Evolutionary conservation across 1,284 basidiomycete genomes (phyloP), one percentile per base, ranked within the genome.

Genomic region (Acaromyces ingoldii): DNA sequence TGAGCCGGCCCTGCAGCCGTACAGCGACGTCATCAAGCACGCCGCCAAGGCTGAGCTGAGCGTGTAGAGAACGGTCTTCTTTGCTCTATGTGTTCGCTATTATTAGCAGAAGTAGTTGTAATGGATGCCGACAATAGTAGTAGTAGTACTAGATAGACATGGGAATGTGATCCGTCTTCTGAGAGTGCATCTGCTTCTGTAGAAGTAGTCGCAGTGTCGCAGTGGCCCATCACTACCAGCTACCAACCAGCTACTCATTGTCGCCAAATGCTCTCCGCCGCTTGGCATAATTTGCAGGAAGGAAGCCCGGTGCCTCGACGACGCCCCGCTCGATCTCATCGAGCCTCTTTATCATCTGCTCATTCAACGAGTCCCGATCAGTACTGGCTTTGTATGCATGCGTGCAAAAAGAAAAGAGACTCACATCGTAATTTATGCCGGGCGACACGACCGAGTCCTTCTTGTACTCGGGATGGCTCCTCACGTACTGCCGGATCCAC

Each of bases 401-500:
- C 38, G 19, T 17, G 15, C n/a, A 10, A 10, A 7, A 10, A 39
- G 38, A 39, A 15, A 17, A 5, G 6, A 13, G 19, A 47, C 44
- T 46, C 29, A 60, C 41, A 77, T 98, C 95, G 74, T 92, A 95
- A 72, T 93, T 96, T 74, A 98, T 90, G 77, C 88, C 85, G 70
- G 90, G 83, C 45, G 80, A 86, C 22, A 99, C 88, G 30, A 88
- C 85, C 37, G 91, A 95, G 77, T 98, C 91, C 48, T 83, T 81
- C 76, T 88, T 87, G 80, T 99, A 99, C 19, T 80, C 82, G 3
- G 91, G 89, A 76, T 99, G 95, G 1, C 83, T 81, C 19, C 84
- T 84, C 41, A 99, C 87, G 76, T 95, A 98, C 42, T 88, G 81
- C 25, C 95, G 83, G 53, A 96, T 91, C 90, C 90, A 99, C 6